These are phyloP conservation scores for Wickerhamiella cacticola DNA, from an alignment of 805 yeast genomes.

Conservation along the genomic window DNA sequence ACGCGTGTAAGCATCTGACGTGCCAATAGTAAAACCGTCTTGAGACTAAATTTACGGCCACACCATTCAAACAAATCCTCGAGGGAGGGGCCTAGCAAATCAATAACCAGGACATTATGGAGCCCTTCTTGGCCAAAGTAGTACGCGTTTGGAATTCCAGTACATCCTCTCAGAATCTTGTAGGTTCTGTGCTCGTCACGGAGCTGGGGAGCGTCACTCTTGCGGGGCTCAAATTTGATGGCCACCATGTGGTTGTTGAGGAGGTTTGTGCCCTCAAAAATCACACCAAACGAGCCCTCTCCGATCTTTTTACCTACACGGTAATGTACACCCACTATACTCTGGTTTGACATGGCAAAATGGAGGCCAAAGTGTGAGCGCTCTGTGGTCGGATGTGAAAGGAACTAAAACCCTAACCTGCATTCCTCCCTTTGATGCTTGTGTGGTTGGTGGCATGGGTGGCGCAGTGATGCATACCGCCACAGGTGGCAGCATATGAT, in stretches of 20 bases:
- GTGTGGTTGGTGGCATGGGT: conserved; percentile 3
- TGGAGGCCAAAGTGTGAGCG: conserved; percentile 1
- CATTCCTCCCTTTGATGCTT: conserved; percentile 2
- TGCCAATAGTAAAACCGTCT: conserved; percentile 87
- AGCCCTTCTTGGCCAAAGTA: conserved; percentile 97
- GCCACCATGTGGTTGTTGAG: conserved; percentile 90
- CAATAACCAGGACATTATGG: conserved; percentile 89
- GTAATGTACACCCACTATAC: conserved; percentile 84
- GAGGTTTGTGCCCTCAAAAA: conserved; percentile 89
- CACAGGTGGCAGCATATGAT: too few species aligned
- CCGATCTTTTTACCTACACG: conserved; percentile 96
- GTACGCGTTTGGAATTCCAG: conserved; percentile 88
- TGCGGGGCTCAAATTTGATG: conserved; percentile 88
- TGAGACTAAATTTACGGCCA: conserved; percentile 74
- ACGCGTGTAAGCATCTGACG: conserved; percentile 87
- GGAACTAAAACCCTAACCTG: conserved; percentile 1
- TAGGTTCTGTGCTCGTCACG: conserved; percentile 94
- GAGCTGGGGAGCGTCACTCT: conserved; percentile 93
- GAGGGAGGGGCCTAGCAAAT: conserved; percentile 84
- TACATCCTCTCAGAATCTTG: conserved; percentile 65
- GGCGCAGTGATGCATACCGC: background rate
- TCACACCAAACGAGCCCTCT: conserved; percentile 96
- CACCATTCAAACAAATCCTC: conserved; percentile 99
- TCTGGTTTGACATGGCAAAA: conserved; percentile 12
- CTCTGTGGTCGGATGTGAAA: conserved; percentile 4